phyloP scores from a whole-genome alignment of 306 rosid species.

The Malus sylvestris region DNA sequence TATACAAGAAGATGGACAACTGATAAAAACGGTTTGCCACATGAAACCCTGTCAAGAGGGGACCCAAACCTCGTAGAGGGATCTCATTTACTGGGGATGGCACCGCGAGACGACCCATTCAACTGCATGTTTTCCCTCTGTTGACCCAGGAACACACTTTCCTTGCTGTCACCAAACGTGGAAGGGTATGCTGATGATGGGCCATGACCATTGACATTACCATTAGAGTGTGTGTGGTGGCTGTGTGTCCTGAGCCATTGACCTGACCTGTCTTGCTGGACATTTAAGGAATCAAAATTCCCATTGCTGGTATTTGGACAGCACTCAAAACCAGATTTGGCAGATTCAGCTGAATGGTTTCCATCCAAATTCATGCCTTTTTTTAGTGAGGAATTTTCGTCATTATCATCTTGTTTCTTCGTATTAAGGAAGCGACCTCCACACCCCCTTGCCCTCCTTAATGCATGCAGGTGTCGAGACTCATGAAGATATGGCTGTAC shows the following conservation, averaged over 20 bases:
- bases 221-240: constrained; percentile 27
- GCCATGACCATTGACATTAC: not conserved
- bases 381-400: constrained; percentile 19
- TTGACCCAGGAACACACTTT: constrained; percentile 35
- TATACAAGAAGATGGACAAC: constrained; percentile 3
- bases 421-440: constrained; percentile 87
- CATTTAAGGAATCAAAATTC: constrained; percentile 23
- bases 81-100: constrained; percentile 34
- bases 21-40: not conserved
- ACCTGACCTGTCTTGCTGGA: constrained; percentile 26
- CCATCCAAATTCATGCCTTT: constrained; percentile 19
- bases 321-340: constrained; percentile 11
- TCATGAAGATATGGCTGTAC: constrained; percentile 86
- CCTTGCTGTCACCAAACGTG: constrained; percentile 22
- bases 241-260: constrained; percentile 20
- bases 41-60: constrained; percentile 15
- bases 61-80: constrained; percentile 19
- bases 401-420: constrained; percentile 39
- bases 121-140: constrained; percentile 37
- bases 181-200: constrained; percentile 31
- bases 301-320: constrained; percentile 19
- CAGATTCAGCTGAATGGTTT: constrained; percentile 21
- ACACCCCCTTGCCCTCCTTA: constrained; percentile 83
- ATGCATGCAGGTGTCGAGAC: constrained; percentile 78
- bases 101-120: constrained; percentile 44